Evolutionary conservation across 257 asterid genomes (phyloP).

Genomic region (Nicotiana tomentosiformis): DNA sequence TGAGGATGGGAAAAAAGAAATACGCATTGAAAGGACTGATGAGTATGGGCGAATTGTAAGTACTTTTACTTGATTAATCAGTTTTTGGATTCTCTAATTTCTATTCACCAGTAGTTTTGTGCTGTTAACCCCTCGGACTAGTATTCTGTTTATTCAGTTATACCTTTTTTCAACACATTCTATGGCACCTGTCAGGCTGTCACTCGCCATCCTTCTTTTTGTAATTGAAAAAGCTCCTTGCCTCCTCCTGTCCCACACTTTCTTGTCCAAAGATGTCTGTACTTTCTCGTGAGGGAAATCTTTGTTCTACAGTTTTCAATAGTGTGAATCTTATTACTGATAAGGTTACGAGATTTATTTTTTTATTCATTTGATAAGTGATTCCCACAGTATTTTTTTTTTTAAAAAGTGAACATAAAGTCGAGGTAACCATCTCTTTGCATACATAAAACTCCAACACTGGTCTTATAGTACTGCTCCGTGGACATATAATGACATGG

Average conservation of each 20-base stretch:
- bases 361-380: background rate
- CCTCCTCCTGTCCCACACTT: background rate
- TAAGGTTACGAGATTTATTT: background rate
- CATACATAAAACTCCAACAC: background rate
- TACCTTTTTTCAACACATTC: background rate
- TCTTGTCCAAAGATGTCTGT: background rate
- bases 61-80: constrained; percentile 13
- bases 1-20: constrained; percentile 61
- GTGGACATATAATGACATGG: background rate
- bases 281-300: background rate
- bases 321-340: background rate
- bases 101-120: background rate
- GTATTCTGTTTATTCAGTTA: background rate
- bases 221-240: background rate
- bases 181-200: background rate
- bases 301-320: background rate
- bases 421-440: background rate
- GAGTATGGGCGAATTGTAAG: constrained; percentile 94
- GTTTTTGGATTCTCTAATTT: background rate
- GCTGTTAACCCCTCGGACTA: background rate
- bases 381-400: background rate
- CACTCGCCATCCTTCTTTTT: background rate
- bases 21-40: constrained; percentile 87
- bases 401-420: background rate
- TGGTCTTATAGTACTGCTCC: background rate